phyloP scores from a whole-genome alignment of 2,329 filamentous ascomycete species.

The Aspergillus sp. region DNA sequence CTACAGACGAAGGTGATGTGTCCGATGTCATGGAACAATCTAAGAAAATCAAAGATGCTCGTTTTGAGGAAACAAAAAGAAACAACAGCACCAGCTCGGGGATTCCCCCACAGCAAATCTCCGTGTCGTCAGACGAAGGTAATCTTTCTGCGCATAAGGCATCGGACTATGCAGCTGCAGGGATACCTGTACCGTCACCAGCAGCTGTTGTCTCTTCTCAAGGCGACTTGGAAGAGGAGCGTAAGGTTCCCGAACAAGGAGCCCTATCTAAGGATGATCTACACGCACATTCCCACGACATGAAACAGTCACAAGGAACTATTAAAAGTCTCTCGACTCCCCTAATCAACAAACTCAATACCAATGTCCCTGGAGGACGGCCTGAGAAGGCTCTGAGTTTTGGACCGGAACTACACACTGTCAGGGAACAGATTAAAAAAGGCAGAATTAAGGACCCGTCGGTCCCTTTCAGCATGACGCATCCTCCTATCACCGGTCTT shows the following conservation, averaged over 20 bases:
- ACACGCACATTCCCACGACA: constrained; percentile 9
- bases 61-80: constrained; percentile 24
- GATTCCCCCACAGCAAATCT: constrained; percentile 30
- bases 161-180: constrained; percentile 35
- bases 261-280: constrained; percentile 13
- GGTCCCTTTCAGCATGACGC: constrained; percentile 31
- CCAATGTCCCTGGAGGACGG: constrained; percentile 8
- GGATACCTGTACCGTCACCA: constrained; percentile 46
- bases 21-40: constrained; percentile 35
- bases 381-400: constrained; percentile 31
- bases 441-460: constrained; percentile 28
- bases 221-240: constrained; percentile 35
- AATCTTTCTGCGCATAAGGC: constrained; percentile 32
- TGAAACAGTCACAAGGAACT: constrained; percentile 13
- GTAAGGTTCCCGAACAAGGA: constrained; percentile 15
- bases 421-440: constrained; percentile 22
- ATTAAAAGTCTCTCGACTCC: constrained; percentile 1
- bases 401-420: constrained; percentile 24
- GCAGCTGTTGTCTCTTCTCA: constrained; percentile 53
- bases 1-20: constrained; percentile 48
- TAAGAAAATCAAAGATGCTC: constrained; percentile 29
- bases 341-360: constrained; percentile 15
- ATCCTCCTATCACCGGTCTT: constrained; percentile 48
- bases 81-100: constrained; percentile 16
- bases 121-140: constrained; percentile 37